Conservation (phyloP, 2,329 filamentous ascomycete genomes). For the Aspergillus brasiliensis region DNA sequence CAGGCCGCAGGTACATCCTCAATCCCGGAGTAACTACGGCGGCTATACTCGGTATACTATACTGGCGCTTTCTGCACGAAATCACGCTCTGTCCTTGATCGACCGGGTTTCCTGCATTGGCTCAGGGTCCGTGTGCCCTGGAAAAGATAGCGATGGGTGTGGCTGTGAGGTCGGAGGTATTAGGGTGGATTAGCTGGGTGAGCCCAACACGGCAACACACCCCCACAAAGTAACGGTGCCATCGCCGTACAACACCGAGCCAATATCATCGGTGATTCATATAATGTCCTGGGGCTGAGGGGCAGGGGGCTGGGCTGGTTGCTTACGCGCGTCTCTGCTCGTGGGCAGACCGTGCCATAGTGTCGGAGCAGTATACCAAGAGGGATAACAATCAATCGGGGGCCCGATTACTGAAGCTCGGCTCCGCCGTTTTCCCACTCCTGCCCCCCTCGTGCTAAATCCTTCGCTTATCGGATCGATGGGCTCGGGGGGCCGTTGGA, state of each 20-base stretch:
- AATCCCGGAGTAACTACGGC: background rate
- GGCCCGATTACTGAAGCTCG: background rate
- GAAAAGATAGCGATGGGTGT: background rate
- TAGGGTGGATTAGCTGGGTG: too few relatives aligned
- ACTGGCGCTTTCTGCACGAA: background rate
- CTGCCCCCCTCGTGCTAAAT: background rate
- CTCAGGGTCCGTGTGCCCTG: constrained; percentile 15
- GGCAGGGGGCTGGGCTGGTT: background rate
- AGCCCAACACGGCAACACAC: too few relatives aligned
- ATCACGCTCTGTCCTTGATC: background rate
- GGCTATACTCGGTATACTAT: constrained; percentile 3
- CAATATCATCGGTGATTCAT: background rate
- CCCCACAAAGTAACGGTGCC: background rate
- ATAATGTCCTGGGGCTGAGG: background rate
- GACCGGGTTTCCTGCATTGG: constrained; percentile 16
- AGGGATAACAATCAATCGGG: background rate
- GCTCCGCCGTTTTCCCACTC: background rate
- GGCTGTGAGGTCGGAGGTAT: too few relatives aligned
- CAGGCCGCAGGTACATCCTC: background rate
- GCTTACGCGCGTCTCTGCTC: background rate
- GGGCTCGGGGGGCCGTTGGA: constrained; percentile 13
- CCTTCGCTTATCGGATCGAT: constrained; percentile 17
- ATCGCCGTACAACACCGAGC: constrained; percentile 4
- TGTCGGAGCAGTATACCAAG: constrained; percentile 4
- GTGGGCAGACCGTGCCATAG: background rate